Conservation (phyloP, 2,329 filamentous ascomycete species). For the Intubia oerlemansii region DNA sequence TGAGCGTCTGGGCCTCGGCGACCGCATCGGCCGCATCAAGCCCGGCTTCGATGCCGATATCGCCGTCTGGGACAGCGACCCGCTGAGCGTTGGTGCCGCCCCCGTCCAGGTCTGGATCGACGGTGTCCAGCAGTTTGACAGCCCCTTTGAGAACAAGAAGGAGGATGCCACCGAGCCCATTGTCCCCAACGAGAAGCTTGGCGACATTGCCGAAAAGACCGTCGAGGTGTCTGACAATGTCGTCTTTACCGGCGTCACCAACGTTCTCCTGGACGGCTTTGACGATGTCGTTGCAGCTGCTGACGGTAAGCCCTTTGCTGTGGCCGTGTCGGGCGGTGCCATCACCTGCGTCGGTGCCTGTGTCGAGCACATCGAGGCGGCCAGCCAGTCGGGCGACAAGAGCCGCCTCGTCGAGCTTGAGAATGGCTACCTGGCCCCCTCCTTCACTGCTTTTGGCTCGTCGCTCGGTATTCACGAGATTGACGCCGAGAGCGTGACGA, state of each 20-base stretch:
- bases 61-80: constrained; percentile 41
- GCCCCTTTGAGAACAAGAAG: constrained; percentile 32
- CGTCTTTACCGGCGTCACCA: constrained; percentile 34
- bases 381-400: constrained; percentile 9
- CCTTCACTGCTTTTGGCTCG: constrained; percentile 39
- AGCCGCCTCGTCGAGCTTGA: constrained; percentile 22
- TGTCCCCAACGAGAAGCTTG: constrained; percentile 18
- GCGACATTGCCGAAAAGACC: constrained; percentile 20
- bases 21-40: constrained; percentile 39
- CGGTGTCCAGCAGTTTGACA: constrained; percentile 32
- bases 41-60: constrained; percentile 39
- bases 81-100: constrained; percentile 34
- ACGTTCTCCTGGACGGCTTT: constrained; percentile 23
- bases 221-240: constrained; percentile 18
- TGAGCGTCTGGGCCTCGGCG: constrained; percentile 31
- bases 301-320: constrained; percentile 7
- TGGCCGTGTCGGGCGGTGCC: constrained; percentile 28
- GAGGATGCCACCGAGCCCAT: constrained; percentile 18
- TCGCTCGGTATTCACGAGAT: constrained; percentile 42
- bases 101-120: constrained; percentile 44
- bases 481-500: constrained; percentile 29
- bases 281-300: constrained; percentile 15
- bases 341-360: constrained; percentile 36
- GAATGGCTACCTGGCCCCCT: constrained; percentile 37
- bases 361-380: constrained; percentile 18